Evolutionary conservation across 1,139 yeast species (phyloP), one percentile per base, ranked within the genome.

Genomic region (Kodamaea derodonti): DNA sequence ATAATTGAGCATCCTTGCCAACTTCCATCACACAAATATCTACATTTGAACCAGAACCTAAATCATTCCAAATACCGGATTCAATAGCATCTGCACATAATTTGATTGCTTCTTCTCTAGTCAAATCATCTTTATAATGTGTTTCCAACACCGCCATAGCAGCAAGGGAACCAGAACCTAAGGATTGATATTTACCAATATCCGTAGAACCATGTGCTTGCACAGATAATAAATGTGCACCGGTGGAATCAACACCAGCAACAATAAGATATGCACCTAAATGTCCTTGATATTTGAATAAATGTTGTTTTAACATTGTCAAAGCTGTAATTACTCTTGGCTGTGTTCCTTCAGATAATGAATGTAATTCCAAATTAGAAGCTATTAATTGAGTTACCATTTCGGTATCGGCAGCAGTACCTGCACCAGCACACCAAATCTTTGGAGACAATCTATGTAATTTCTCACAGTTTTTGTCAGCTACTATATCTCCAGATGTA

Each of bases 371-470:
- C 48, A 92, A 69, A 58, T 90, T 90, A 32, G 95, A 86, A 20
- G 90, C 80, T 50, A 88, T 88, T 56, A 92, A 72, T 60, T 87
- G 95, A 5, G 98, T 92, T 20, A 86, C 95, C 85, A 84, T 84
- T 58, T 92, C 97, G 9, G 97, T 92, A 58, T 92, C 98, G n/a
- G 98, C 98, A 30, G 98, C 98, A 14, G 98, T 92, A 60, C 98
- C 98, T 3, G 98, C 98, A 51, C 98, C 98, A 36, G 97, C 97
- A 78, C 97, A 92, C 98, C 98, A 92, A 54, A 92, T 92, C 56
- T 75, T 77, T 10, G 98, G 97, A 2, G 97, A 77, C 49, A 92
- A 76, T 51, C 95, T 70, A 65, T 92, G 98, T 46, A 92, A 72
- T 65, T 92, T 92, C 57, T 90, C 97, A 72, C 97, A 90, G 68